A percentile compares a stretch with the other conserved stretches of the same genome.
Evolutionary conservation across 2,329 filamentous ascomycete species (phyloP).

Genomic region (Paraphaeosphaeria minitans): DNA sequence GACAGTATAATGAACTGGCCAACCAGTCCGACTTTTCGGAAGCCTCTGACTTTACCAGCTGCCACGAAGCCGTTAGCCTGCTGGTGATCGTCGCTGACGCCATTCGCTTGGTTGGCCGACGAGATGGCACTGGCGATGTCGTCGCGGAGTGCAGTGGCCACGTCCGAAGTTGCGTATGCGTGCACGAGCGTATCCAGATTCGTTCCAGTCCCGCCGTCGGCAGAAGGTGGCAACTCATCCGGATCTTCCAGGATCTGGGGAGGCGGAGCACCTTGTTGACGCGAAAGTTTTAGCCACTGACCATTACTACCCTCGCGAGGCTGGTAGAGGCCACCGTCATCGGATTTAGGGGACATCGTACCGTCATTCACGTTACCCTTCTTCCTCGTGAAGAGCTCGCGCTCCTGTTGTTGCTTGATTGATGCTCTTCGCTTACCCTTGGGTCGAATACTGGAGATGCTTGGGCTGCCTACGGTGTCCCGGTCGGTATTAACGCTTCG

Average conservation of each 20-base stretch:
- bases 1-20: slow-evolving; percentile 91
- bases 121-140: slow-evolving; percentile 76
- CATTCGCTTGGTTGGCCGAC: slow-evolving; percentile 70
- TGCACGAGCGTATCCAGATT: slow-evolving; percentile 82
- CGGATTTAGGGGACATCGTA: slow-evolving; percentile 64
- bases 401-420: slow-evolving; percentile 82
- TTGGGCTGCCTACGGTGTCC: slow-evolving; percentile 60
- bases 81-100: slow-evolving; percentile 61
- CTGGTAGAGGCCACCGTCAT: slow-evolving; percentile 62
- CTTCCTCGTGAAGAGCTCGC: slow-evolving; percentile 86
- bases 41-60: slow-evolving; percentile 73
- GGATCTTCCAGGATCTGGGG: slow-evolving; percentile 72
- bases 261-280: slow-evolving; percentile 58
- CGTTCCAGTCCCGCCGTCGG: slow-evolving; percentile 63
- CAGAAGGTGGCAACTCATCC: slow-evolving; percentile 64
- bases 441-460: slow-evolving; percentile 67
- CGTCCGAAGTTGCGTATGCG: slow-evolving; percentile 77
- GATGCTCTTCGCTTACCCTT: slow-evolving; percentile 77
- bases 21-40: slow-evolving; percentile 77
- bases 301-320: slow-evolving; percentile 57
- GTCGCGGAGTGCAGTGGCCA: slow-evolving; percentile 73
- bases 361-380: slow-evolving; percentile 62
- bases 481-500: slow-evolving; percentile 79
- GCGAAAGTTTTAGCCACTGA: slow-evolving; percentile 65
- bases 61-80: slow-evolving; percentile 59